A percentile compares a stretch with the other conserved stretches of the same genome.
Conservation (phyloP, 2,329 filamentous ascomycete genomes). For the Clonostachys chloroleuca region DNA sequence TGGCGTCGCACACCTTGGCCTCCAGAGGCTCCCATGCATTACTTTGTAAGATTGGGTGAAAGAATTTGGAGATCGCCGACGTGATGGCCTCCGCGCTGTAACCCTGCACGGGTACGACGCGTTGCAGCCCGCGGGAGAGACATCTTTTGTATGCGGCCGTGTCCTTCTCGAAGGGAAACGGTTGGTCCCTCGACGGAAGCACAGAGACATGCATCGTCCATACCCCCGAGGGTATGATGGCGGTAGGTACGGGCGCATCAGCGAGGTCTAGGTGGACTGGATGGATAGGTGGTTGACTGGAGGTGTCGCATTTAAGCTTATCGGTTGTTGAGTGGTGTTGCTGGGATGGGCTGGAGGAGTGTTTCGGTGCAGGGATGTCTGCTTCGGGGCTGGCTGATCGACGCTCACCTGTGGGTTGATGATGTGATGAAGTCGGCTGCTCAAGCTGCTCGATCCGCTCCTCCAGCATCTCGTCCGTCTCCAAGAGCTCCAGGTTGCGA, state of each 20-base stretch:
- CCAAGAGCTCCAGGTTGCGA: slow-evolving; percentile 43
- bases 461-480: slow-evolving; percentile 46
- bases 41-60: slow-evolving; percentile 41
- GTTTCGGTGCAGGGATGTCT: background rate
- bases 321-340: slow-evolving; percentile 4
- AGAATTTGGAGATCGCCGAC: slow-evolving; percentile 41
- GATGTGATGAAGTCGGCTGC: slow-evolving; percentile 10
- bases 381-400: background rate
- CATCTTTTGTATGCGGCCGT: slow-evolving; percentile 58
- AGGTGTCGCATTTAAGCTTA: too few relatives aligned
- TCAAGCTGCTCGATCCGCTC: slow-evolving; percentile 48
- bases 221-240: slow-evolving; percentile 19
- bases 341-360: slow-evolving; percentile 1
- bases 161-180: slow-evolving; percentile 59
- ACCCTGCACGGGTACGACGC: slow-evolving; percentile 48
- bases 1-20: slow-evolving; percentile 52
- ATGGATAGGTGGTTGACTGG: background rate
- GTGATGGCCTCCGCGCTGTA: slow-evolving; percentile 43
- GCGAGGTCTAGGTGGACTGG: background rate
- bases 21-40: slow-evolving; percentile 55
- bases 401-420: slow-evolving; percentile 14
- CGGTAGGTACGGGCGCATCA: background rate
- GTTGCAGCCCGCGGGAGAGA: slow-evolving; percentile 54
- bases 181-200: slow-evolving; percentile 45
- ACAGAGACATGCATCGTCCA: slow-evolving; percentile 60